Evolutionary conservation across 176 grass and related monocot species (phyloP), one percentile per base, ranked within the genome.

Genomic region (Aegilops tauschii): DNA sequence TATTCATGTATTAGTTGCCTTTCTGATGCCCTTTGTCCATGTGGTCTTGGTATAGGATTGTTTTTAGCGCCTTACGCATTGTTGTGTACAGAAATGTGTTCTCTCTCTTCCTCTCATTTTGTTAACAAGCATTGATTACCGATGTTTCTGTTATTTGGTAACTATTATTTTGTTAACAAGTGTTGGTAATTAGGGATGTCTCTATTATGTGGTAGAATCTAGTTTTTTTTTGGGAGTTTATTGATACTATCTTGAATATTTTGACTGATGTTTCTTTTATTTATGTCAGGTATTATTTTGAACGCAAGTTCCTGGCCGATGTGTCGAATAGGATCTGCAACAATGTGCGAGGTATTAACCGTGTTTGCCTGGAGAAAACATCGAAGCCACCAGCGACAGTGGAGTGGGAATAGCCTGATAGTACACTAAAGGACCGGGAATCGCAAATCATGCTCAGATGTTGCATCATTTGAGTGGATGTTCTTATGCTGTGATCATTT

Each of bases 351-450:
- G 95, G 88, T 8, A 77, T 97, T 44, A 97, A 97, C 74, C 92
- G 88, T 65, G 95, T 97, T 61, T 87, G 83, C 80, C 45, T 88
- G 50, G 95, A 97, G 67, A 94, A 94, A 49, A 94, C 95, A 37
- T 87, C 90, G 13, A 97, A 97, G 80, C 95, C 92, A n/a, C 90
- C 95, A 16, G 95, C 90, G 0, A 97, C 95, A 1, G 95, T 94
- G 59, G 95, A 97, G 80, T 94, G 95, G 95, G 95, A 94, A 75
- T 94, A 87, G 86, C 14, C 27, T 54, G 59, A 59, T 52, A 29
- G 36, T 13, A 61, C 58, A 4, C 82, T 61, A 4, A 88, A 90
- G 28, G 89, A 85, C 64, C 91, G 79, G 82, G 78, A 85, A 73
- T 85, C 21, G 37, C 14, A 78, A 1, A 23, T 84, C 77, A 42